A percentile compares a stretch with the other conserved stretches of the same genome.
These are phyloP conservation scores for Solanum hybrid DNA, from an alignment of 305 asterid species.

Conservation along the genomic window DNA sequence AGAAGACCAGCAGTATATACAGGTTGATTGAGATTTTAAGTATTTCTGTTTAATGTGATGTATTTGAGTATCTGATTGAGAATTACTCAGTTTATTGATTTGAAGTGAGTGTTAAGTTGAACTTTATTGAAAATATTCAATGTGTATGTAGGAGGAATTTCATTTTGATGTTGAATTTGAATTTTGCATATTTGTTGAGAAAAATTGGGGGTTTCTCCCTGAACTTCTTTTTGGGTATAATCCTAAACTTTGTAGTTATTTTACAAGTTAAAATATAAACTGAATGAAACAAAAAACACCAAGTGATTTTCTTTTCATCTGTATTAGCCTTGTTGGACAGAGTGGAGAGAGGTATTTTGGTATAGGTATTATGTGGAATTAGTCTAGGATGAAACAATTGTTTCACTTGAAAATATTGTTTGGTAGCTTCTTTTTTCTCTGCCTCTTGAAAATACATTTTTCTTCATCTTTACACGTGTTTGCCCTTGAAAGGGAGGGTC, in stretches of 20 bases:
- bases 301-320: neutral
- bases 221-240: neutral
- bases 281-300: neutral
- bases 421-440: neutral
- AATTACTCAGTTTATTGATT: neutral
- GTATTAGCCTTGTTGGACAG: neutral
- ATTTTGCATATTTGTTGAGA: neutral
- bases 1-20: neutral
- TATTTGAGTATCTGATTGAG: neutral
- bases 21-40: conserved; percentile 4
- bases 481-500: neutral
- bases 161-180: neutral
- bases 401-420: neutral
- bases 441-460: neutral
- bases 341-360: neutral
- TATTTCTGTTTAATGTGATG: neutral
- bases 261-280: neutral
- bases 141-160: neutral
- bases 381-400: neutral
- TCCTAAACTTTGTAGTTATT: neutral
- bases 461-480: neutral
- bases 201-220: neutral
- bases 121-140: neutral
- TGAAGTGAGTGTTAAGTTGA: neutral
- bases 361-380: neutral